A percentile compares a stretch with the other conserved stretches of the same genome.
Conservation (phyloP, 208 protist species). For the Crithidia thermophila region DNA sequence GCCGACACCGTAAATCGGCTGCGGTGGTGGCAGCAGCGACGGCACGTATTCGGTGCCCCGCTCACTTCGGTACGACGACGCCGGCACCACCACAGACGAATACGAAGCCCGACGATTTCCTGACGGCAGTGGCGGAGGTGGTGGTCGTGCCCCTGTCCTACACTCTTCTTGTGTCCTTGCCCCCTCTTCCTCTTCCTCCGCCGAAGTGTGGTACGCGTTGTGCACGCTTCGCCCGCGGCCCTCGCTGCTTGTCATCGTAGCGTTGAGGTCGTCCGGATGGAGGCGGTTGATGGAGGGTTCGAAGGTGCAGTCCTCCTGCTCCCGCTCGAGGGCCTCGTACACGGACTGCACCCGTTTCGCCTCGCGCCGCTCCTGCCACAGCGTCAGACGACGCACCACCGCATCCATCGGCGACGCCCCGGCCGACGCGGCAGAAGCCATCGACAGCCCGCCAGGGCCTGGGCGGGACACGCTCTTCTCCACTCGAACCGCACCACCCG, state of each 20-base stretch:
- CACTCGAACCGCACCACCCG: neutral
- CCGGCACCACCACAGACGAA: neutral
- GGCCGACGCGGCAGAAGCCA: neutral
- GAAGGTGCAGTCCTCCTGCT: conserved; percentile 64
- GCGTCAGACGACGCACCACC: conserved; percentile 43
- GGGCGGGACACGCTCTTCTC: conserved; percentile 2
- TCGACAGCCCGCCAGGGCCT: neutral
- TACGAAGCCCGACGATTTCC: neutral
- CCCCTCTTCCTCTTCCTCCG: neutral
- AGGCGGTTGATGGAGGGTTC: conserved; percentile 32
- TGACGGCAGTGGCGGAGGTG: neutral
- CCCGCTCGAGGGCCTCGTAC: conserved; percentile 57
- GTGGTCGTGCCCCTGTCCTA: neutral
- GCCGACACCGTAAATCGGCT: conserved; percentile 40
- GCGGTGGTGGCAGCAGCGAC: conserved; percentile 16
- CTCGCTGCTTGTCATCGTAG: too few relatives aligned
- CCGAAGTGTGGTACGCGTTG: too few relatives aligned
- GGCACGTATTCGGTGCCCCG: conserved; percentile 19
- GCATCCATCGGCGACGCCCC: conserved; percentile 9
- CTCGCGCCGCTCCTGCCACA: conserved; percentile 70
- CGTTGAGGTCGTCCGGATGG: too few relatives aligned
- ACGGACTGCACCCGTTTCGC: conserved; percentile 58
- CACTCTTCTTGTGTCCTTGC: neutral
- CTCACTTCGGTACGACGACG: neutral
- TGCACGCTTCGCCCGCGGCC: neutral